Conservation (phyloP, 2,329 filamentous ascomycete species). For the Zasmidium angulare region DNA sequence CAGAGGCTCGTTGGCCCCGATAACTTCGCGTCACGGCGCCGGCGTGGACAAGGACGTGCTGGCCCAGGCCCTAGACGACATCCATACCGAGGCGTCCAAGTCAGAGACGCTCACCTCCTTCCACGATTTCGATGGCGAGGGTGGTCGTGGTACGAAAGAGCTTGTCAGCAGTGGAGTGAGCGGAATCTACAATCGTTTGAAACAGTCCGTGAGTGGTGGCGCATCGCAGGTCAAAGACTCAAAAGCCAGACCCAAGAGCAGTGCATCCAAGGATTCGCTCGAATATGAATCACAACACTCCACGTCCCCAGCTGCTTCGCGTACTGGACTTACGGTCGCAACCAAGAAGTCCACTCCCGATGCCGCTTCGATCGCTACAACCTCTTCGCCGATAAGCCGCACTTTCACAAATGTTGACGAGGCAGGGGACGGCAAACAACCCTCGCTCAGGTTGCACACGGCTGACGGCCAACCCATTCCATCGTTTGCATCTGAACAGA, state of each 20-base stretch:
- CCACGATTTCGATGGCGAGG: constrained; percentile 86
- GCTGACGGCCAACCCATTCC: constrained; percentile 20
- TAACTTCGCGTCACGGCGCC: constrained; percentile 33
- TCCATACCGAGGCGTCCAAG: constrained; percentile 85
- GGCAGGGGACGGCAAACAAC: constrained; percentile 4
- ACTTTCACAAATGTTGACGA: constrained; percentile 4
- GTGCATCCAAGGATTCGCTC: constrained; percentile 23
- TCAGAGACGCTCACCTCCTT: constrained; percentile 86
- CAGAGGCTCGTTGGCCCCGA: constrained; percentile 40
- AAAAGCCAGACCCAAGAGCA: constrained; percentile 29
- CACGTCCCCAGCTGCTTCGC: constrained; percentile 18
- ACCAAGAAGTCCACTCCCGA: constrained; percentile 21
- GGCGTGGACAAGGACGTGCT: constrained; percentile 70
- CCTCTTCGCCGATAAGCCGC: constrained; percentile 22
- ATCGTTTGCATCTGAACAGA: constrained; percentile 10
- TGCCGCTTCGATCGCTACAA: constrained; percentile 17
- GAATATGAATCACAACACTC: constrained; percentile 23
- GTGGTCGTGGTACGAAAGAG: constrained; percentile 35
- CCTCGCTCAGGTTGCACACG: constrained; percentile 16
- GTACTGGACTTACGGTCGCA: constrained; percentile 11
- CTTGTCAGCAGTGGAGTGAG: constrained; percentile 57
- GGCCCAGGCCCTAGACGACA: constrained; percentile 76
- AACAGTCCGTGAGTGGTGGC: constrained; percentile 39
- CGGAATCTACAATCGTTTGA: constrained; percentile 82
- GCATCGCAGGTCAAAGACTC: constrained; percentile 19